These are phyloP conservation scores for Grigorovia transvaalensis DNA, from an alignment of 805 yeast genomes.

Conservation along the genomic window DNA sequence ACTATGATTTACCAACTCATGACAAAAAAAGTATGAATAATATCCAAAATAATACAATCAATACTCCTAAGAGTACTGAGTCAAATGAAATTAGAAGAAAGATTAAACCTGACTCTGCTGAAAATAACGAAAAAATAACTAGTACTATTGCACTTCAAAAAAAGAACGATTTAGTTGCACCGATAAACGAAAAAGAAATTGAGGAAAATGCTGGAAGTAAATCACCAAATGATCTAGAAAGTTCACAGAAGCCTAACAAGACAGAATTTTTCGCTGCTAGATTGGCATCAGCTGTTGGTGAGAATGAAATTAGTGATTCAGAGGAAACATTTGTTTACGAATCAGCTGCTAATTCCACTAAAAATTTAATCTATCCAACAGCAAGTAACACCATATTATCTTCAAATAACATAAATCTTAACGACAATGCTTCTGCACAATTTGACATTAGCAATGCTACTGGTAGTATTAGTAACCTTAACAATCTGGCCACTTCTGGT, in stretches of 20 bases:
- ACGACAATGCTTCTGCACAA: background rate
- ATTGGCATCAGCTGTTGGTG: conserved; percentile 88
- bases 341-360: conserved; percentile 27
- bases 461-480: too few species aligned
- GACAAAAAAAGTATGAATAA: too few species aligned
- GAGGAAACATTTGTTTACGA: conserved; percentile 97
- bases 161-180: background rate
- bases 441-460: background rate
- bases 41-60: too few species aligned
- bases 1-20: too few species aligned
- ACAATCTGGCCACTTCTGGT: background rate
- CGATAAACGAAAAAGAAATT: background rate
- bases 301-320: conserved; percentile 74
- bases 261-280: conserved; percentile 94
- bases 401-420: conserved; percentile 8
- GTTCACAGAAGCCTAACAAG: conserved; percentile 38
- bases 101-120: background rate
- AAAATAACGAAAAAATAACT: too few species aligned
- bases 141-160: background rate
- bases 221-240: conserved; percentile 10
- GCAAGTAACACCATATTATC: conserved; percentile 12
- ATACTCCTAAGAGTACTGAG: too few species aligned
- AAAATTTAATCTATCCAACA: conserved; percentile 14
- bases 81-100: too few species aligned
- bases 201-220: background rate